Base-by-base conservation (phyloP, 305 asterid species). In the Fraxinus platypoda region DNA sequence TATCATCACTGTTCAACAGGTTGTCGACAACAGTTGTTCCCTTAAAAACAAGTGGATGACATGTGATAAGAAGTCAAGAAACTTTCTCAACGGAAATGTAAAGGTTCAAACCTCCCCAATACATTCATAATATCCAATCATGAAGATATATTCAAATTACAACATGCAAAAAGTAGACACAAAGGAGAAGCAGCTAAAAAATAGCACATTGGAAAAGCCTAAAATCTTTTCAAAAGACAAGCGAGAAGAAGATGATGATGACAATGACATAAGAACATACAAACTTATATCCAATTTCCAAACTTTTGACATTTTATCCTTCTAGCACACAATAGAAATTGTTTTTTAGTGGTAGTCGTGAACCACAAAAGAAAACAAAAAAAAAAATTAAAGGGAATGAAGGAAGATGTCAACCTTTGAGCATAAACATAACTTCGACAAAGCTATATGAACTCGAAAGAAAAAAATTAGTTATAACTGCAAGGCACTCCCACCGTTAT, bases 21-120 rank as follows among this genome's bases (percentile, higher is more conserved):
- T 96, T 96, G 90, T 94, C 98, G 62, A 96, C 98, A 78, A 94
- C 90, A 80, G 98, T 94, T 79, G 93, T 92, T 81, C 99, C 99
- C 99, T 96, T 85, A 43, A 80, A 54, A 81, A 72, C 75, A 88
- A 77, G 79, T 46, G 77, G 37, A 83, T 5, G 25, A 62, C 75
- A 38, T 73, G 17, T 43, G 74, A 3, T 73, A 4, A 57, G 71
- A 21, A 21, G 31, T 59, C 31, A 59, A 59, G 31, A 59, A 8
- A 21, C 30, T 23, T 8, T 23, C 71, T 8, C 15, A 8, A 21
- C 2, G 0, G 30, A 59, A 59, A 8, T 59, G 30, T 59, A 59
- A 21, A 8, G 30, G 5, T 21, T 19, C 70, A 59, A 8, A 21
- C 70, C 70, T 57, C 66, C 66, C 28, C 17, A 11, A 30, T 70